Base-by-base conservation (phyloP, 257 asterid genomes). In the Nicotiana noctiflora region DNA sequence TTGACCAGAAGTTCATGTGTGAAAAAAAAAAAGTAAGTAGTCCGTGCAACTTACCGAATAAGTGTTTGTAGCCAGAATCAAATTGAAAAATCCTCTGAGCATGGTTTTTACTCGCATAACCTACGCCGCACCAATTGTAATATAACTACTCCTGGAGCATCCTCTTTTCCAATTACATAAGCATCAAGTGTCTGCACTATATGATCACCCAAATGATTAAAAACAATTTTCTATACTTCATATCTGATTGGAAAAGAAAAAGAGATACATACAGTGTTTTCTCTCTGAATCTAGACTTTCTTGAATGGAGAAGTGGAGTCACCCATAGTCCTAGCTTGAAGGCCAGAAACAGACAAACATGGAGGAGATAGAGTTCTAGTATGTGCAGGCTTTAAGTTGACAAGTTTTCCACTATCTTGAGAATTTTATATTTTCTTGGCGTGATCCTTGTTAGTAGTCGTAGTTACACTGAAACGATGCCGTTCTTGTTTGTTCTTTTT, bases 101-200 rank as follows among this genome's bases (percentile, higher is more conserved):
- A 29, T 96, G 98, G 90, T 96, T 96, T 88, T 94, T 96, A 65
- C 92, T 89, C 93, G 92, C 98, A 84, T 84, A 96, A 85, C 94
- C 99, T 59, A 94, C 95, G 72, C 98, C 99, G 97, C 98, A 96
- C 99, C 98, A 40, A 40, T 40, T 40, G 10, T 40, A 40, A 79
- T 94, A 88, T 97, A 79, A 96, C 95, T n/a, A 96, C 90, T 76
- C 98, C 99, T 25, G 99, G 98, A 81, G 98, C 98, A 85, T 94
- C 89, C 3, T 94, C 98, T 90, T 90, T 94, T 63, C 98, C 98
- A 75, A 89, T 84, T 83, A 94, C 97, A 74, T 96, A 96, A 3
- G 97, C 99, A 87, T 93, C 98, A 78, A 96, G 94, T 29, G 90
- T 88, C 99, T 92, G 82, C 49, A 67, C 11, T 67, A 83, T 23